Evolutionary conservation across 2,329 filamentous ascomycete genomes (phyloP).

Genomic region (Lecanoromycetidae sp.): DNA sequence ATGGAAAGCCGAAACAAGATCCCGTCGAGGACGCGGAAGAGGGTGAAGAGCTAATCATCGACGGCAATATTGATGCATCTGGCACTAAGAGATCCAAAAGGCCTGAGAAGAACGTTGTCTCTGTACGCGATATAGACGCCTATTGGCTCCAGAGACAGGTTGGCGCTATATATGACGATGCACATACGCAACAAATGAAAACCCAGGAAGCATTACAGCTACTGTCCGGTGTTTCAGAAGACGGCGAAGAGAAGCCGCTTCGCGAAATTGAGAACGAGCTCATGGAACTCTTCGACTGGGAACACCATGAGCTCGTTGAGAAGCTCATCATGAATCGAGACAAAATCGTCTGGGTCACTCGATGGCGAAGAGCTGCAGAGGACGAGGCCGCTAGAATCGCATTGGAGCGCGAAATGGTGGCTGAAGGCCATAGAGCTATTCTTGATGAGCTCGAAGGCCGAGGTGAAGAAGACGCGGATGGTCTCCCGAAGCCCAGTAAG

Average conservation of each 20-base stretch:
- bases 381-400: slow-evolving; percentile 58
- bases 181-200: slow-evolving; percentile 87
- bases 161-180: slow-evolving; percentile 75
- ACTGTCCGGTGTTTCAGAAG: slow-evolving; percentile 59
- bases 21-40: slow-evolving; percentile 40
- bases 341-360: slow-evolving; percentile 90
- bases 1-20: slow-evolving; percentile 25
- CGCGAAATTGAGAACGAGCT: slow-evolving; percentile 96
- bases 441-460: slow-evolving; percentile 78
- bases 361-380: slow-evolving; percentile 69
- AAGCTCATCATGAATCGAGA: slow-evolving; percentile 86
- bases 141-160: slow-evolving; percentile 96
- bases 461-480: slow-evolving; percentile 43
- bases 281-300: slow-evolving; percentile 97
- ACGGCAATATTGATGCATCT: slow-evolving; percentile 47
- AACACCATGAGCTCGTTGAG: slow-evolving; percentile 83
- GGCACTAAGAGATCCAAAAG: slow-evolving; percentile 36
- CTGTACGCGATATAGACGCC: slow-evolving; percentile 84
- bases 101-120: slow-evolving; percentile 49
- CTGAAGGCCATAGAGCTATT: slow-evolving; percentile 74
- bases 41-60: slow-evolving; percentile 72
- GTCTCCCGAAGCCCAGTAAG: slow-evolving; percentile 51
- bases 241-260: slow-evolving; percentile 70
- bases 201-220: slow-evolving; percentile 73
- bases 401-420: slow-evolving; percentile 82